These are phyloP conservation scores for Adansonia gregorii DNA, from an alignment of 441 rosid genomes.

Conservation along the genomic window DNA sequence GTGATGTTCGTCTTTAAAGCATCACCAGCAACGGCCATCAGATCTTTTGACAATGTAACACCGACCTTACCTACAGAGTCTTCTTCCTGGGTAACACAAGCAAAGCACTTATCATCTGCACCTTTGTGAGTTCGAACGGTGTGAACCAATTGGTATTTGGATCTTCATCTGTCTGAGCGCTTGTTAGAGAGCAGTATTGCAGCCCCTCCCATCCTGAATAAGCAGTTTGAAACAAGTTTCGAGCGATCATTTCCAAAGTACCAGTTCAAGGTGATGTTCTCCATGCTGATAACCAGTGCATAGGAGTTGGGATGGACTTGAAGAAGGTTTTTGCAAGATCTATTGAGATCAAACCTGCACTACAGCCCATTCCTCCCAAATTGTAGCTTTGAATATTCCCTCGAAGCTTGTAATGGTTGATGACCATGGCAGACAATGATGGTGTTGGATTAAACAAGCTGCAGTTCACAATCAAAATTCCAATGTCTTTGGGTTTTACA, in stretches of 20 bases:
- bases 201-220: constrained; percentile 66
- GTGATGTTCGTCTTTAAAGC: constrained; percentile 50
- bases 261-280: constrained; percentile 27
- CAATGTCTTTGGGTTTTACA: constrained; percentile 43
- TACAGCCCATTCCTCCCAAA: constrained; percentile 69
- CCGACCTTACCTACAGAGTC: constrained; percentile 45
- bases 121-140: constrained; percentile 61
- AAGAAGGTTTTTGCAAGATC: constrained; percentile 60
- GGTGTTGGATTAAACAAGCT: constrained; percentile 49
- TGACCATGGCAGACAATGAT: constrained; percentile 43
- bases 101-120: constrained; percentile 60
- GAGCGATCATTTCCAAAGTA: constrained; percentile 61
- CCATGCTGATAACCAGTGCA: constrained; percentile 40
- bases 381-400: constrained; percentile 52
- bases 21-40: constrained; percentile 51
- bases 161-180: constrained; percentile 49
- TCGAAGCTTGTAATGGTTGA: constrained; percentile 48
- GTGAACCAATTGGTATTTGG: constrained; percentile 54
- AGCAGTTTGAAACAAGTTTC: constrained; percentile 59
- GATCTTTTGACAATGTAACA: constrained; percentile 43
- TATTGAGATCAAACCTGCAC: constrained; percentile 58
- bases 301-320: constrained; percentile 52
- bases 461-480: constrained; percentile 44
- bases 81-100: constrained; percentile 59
- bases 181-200: constrained; percentile 60